Conservation (phyloP, 139 green algal species). For the Chlamydomonas asymmetrica region DNA sequence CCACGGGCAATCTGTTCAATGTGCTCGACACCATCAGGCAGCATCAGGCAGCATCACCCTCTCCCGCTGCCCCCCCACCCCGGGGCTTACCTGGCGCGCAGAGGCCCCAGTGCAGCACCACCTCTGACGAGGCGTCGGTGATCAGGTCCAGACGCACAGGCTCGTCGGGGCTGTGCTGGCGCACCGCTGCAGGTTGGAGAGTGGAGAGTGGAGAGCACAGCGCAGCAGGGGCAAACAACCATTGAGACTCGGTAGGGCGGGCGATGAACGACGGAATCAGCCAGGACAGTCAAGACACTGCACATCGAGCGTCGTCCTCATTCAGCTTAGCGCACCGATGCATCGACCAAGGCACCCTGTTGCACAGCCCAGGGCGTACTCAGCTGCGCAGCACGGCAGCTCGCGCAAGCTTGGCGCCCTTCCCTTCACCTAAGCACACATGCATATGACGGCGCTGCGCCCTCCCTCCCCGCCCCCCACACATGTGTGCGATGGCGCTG, state of each 20-base stretch:
- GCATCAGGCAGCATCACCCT: neutral
- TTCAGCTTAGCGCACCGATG: too few relatives aligned
- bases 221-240: too few relatives aligned
- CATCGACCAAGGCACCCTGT: too few relatives aligned
- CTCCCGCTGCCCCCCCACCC: constrained; percentile 32
- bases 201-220: neutral
- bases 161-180: neutral
- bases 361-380: too few relatives aligned
- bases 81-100: constrained; percentile 37
- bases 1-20: too few relatives aligned
- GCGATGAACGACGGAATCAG: too few relatives aligned
- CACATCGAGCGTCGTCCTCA: too few relatives aligned
- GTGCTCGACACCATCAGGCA: too few relatives aligned
- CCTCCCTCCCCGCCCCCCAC: constrained; percentile 28
- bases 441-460: neutral
- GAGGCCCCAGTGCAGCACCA: constrained; percentile 90
- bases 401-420: neutral
- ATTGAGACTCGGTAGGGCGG: too few relatives aligned
- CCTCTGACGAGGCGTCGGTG: constrained; percentile 61
- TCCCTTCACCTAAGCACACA: neutral
- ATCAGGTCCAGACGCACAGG: constrained; percentile 55
- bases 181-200: neutral
- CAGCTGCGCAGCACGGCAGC: too few relatives aligned
- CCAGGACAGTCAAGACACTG: too few relatives aligned
- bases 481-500: too few relatives aligned